Percentiles rank a stretch among this genome's conserved stretches.
These are phyloP conservation scores for Linnemannia hyalina DNA, from an alignment of 192 early-diverging fungal genomes.

Conservation along the genomic window DNA sequence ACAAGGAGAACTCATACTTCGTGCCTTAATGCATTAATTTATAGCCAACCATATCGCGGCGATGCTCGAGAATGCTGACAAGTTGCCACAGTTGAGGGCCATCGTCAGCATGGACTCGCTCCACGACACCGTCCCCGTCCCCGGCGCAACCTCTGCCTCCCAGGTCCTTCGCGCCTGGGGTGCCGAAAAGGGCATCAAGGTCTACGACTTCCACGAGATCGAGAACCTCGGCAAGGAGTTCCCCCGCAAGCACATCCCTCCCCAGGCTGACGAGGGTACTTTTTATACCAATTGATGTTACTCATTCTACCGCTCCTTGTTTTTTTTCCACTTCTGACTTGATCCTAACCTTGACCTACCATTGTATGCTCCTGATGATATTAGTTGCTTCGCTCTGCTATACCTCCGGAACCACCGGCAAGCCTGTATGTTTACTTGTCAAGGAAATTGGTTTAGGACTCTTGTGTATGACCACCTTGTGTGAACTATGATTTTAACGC, in stretches of 20 bases:
- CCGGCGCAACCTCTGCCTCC: slow-evolving; percentile 47
- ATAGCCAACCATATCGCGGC: slow-evolving; percentile 56
- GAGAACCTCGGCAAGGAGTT: slow-evolving; percentile 73
- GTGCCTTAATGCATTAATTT: slow-evolving; percentile 10
- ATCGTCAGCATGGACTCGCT: slow-evolving; percentile 79
- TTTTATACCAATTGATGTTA: no score
- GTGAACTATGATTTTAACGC: not conserved
- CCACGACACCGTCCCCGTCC: slow-evolving; percentile 52
- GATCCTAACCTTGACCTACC: not conserved
- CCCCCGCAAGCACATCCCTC: slow-evolving; percentile 67
- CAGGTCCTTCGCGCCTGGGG: slow-evolving; percentile 70
- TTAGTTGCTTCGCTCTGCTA: slow-evolving; percentile 78
- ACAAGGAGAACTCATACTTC: not conserved
- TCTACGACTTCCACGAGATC: slow-evolving; percentile 72
- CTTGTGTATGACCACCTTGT: not conserved
- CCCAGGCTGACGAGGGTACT: slow-evolving; percentile 70
- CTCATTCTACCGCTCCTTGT: not conserved
- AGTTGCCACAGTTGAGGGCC: slow-evolving; percentile 73
- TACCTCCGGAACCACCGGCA: slow-evolving; percentile 90
- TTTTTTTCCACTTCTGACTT: not conserved
- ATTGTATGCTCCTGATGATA: not conserved
- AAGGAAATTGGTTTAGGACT: not conserved
- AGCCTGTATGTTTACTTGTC: slow-evolving; percentile 67
- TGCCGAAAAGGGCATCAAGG: slow-evolving; percentile 70
- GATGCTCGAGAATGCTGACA: slow-evolving; percentile 65